phyloP scores from a whole-genome alignment of 2,329 filamentous ascomycete species.

The Verticillium longisporum region DNA sequence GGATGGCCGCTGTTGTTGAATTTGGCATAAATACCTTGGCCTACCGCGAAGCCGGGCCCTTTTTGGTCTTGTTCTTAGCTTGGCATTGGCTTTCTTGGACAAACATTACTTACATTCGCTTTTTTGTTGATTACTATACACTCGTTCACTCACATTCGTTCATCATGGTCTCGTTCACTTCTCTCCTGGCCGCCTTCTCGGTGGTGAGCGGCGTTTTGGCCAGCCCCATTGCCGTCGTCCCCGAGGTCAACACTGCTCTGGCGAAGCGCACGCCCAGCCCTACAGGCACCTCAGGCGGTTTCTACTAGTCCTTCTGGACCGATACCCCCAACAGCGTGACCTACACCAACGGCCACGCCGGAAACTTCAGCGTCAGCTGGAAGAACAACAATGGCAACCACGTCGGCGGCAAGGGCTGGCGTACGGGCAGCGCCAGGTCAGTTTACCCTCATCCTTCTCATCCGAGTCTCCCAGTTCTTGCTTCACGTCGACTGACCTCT shows the following conservation, averaged over 20 bases:
- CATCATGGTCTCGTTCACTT: slow-evolving; percentile 2
- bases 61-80: neutral
- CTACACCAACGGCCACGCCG: slow-evolving; percentile 32
- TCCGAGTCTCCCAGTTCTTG: neutral
- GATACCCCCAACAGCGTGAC: slow-evolving; percentile 28
- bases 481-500: neutral
- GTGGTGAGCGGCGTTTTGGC: neutral
- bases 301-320: slow-evolving; percentile 39
- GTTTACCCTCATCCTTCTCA: neutral
- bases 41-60: neutral
- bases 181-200: slow-evolving; percentile 1
- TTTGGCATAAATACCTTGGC: neutral
- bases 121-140: neutral
- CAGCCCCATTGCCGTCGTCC: neutral
- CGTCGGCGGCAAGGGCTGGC: slow-evolving; percentile 53
- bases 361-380: slow-evolving; percentile 34
- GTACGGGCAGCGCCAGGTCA: slow-evolving; percentile 30
- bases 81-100: neutral
- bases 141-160: neutral
- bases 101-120: neutral
- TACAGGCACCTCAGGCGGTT: slow-evolving; percentile 27
- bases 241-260: slow-evolving; percentile 1
- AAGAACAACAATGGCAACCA: slow-evolving; percentile 38
- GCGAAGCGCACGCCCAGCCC: slow-evolving; percentile 20
- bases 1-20: neutral